These are phyloP conservation scores for Phanerochaete carnosa DNA, from an alignment of 768 basidiomycete genomes.

Conservation along the genomic window DNA sequence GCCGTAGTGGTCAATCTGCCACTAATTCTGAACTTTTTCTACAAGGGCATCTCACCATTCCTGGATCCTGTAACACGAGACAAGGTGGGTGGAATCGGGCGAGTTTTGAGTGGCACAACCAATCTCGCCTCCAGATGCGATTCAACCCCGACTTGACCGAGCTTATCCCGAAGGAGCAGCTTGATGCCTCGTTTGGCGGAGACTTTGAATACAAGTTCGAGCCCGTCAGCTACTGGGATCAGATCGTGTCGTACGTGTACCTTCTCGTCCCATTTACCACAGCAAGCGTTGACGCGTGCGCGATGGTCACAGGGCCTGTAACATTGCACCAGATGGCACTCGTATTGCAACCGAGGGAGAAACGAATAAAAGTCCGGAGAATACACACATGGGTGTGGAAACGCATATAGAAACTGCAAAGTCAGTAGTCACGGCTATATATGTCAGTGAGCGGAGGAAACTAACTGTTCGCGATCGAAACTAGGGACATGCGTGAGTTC, in stretches of 20 bases:
- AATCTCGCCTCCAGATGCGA: slow-evolving; percentile 55
- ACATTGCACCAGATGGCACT: slow-evolving; percentile 30
- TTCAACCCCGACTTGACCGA: slow-evolving; percentile 84
- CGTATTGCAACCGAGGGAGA: slow-evolving; percentile 8
- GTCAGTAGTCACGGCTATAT: neutral
- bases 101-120: neutral
- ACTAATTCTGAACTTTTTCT: slow-evolving; percentile 68
- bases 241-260: slow-evolving; percentile 58
- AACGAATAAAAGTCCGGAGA: neutral
- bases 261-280: neutral
- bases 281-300: neutral
- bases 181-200: slow-evolving; percentile 84
- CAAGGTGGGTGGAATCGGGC: slow-evolving; percentile 50
- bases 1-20: slow-evolving; percentile 84
- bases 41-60: slow-evolving; percentile 83
- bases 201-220: slow-evolving; percentile 73
- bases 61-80: slow-evolving; percentile 86
- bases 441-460: neutral
- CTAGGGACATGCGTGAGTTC: slow-evolving; percentile 5
- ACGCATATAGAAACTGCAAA: neutral
- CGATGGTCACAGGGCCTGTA: slow-evolving; percentile 19
- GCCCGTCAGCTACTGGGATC: slow-evolving; percentile 72
- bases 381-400: neutral
- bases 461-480: neutral
- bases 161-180: slow-evolving; percentile 69